phyloP scores from a whole-genome alignment of 140 eudicot genomes.

The Anethum foeniculum region DNA sequence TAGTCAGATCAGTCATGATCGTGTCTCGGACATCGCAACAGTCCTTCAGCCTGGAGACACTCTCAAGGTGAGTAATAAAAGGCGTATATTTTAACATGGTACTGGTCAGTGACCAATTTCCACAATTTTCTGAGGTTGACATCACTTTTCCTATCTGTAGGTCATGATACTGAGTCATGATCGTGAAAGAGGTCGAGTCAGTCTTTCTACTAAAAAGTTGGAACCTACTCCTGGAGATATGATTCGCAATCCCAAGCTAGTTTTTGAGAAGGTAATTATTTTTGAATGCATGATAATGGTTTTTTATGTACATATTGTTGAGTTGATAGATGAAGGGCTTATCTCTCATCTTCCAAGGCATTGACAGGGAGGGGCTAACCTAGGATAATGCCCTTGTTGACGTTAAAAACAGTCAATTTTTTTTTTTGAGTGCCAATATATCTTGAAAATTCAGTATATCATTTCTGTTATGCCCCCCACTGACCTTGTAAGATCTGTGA shows the following conservation, averaged over 20 bases:
- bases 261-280: slow-evolving; percentile 75
- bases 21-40: slow-evolving; percentile 85
- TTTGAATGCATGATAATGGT: not conserved
- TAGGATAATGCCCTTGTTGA: not conserved
- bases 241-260: slow-evolving; percentile 95
- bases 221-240: slow-evolving; percentile 99
- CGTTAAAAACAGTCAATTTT: not conserved
- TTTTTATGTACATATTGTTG: not conserved
- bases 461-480: not conserved
- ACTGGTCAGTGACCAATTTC: not conserved
- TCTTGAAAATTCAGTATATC: not conserved
- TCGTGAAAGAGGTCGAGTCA: slow-evolving; percentile 95
- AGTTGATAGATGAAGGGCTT: not conserved
- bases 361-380: not conserved
- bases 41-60: slow-evolving; percentile 94
- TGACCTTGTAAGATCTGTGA: not conserved
- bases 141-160: slow-evolving; percentile 24
- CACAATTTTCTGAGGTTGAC: not conserved
- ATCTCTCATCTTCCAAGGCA: not conserved
- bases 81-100: not conserved
- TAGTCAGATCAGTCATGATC: slow-evolving; percentile 96
- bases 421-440: not conserved
- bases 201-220: slow-evolving; percentile 88
- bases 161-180: slow-evolving; percentile 97
- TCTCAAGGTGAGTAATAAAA: slow-evolving; percentile 45